These are phyloP conservation scores for Fusarium equiseti DNA, from an alignment of 2,329 filamentous ascomycete genomes.

Conservation along the genomic window DNA sequence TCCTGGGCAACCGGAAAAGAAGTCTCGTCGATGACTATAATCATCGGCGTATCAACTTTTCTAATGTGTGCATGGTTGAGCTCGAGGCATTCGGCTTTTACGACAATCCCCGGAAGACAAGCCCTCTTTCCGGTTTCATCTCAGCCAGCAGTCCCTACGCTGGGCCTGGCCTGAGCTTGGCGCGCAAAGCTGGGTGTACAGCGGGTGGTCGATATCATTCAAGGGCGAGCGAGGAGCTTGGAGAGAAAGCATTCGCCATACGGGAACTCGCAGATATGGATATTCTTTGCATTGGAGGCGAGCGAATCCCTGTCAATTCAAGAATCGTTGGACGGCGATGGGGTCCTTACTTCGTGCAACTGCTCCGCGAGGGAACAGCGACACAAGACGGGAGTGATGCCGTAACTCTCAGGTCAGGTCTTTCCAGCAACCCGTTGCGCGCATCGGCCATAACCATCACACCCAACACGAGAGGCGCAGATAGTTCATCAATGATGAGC, in stretches of 20 bases:
- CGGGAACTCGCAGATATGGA: conserved; percentile 98
- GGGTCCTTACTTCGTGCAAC: conserved; percentile 95
- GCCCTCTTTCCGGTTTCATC: conserved; percentile 84
- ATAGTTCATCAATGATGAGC: conserved; percentile 60
- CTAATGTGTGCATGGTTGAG: conserved; percentile 96
- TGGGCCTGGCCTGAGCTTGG: conserved; percentile 66
- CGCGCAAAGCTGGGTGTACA: conserved; percentile 71
- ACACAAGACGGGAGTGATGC: conserved; percentile 80
- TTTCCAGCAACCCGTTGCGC: conserved; percentile 69
- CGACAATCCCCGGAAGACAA: conserved; percentile 86
- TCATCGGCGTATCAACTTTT: conserved; percentile 96
- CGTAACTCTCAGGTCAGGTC: conserved; percentile 76
- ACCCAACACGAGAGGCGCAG: conserved; percentile 66
- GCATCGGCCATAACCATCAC: conserved; percentile 91
- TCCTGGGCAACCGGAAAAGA: conserved; percentile 91
- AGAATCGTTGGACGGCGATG: conserved; percentile 87
- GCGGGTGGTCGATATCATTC: conserved; percentile 83
- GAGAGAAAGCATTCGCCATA: conserved; percentile 80
- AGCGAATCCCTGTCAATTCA: conserved; percentile 93
- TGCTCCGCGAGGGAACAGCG: conserved; percentile 83
- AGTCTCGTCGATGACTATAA: conserved; percentile 98
- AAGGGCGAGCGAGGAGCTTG: conserved; percentile 84
- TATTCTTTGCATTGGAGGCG: conserved; percentile 89
- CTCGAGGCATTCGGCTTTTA: conserved; percentile 97
- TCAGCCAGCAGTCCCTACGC: conserved; percentile 82